Evolutionary conservation across 2,329 filamentous ascomycete genomes (phyloP).

Genomic region (Aspergillus fumigatus): DNA sequence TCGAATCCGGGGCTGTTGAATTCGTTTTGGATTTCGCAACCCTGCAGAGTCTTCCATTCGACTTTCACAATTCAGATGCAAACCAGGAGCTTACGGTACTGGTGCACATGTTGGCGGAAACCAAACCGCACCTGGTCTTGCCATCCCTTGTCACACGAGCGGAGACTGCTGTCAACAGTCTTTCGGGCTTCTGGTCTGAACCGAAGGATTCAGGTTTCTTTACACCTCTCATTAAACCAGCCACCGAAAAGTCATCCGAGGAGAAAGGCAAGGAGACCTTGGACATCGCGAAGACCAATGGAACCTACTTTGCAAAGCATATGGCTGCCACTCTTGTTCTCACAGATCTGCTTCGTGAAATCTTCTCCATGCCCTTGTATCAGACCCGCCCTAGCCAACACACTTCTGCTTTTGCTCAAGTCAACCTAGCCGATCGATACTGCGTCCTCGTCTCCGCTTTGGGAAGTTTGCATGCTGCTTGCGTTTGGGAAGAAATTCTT

Average conservation of each 20-base stretch:
- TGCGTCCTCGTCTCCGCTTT: conserved; percentile 67
- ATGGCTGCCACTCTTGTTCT: conserved; percentile 73
- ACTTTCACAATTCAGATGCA: conserved; percentile 63
- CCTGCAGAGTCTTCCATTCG: conserved; percentile 71
- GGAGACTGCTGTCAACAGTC: conserved; percentile 61
- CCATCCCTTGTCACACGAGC: conserved; percentile 75
- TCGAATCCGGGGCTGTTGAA: conserved; percentile 76
- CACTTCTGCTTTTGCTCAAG: conserved; percentile 62
- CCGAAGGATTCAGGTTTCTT: conserved; percentile 61
- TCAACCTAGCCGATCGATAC: conserved; percentile 85
- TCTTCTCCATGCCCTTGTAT: conserved; percentile 62
- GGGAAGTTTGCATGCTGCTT: conserved; percentile 71
- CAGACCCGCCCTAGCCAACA: conserved; percentile 59
- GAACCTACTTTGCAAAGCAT: conserved; percentile 74
- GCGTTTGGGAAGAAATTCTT: conserved; percentile 78
- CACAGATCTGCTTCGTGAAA: conserved; percentile 67
- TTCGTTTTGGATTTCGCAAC: conserved; percentile 78
- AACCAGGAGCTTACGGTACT: conserved; percentile 69
- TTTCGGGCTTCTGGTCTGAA: conserved; percentile 62
- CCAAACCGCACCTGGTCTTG: conserved; percentile 72
- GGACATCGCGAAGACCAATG: conserved; percentile 48
- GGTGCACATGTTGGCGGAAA: conserved; percentile 72
- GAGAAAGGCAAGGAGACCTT: conserved; percentile 17
- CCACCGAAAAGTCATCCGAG: conserved; percentile 14
- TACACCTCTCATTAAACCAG: conserved; percentile 52